phyloP scores from a whole-genome alignment of 768 basidiomycete genomes.

The Calvatia gigantea region DNA sequence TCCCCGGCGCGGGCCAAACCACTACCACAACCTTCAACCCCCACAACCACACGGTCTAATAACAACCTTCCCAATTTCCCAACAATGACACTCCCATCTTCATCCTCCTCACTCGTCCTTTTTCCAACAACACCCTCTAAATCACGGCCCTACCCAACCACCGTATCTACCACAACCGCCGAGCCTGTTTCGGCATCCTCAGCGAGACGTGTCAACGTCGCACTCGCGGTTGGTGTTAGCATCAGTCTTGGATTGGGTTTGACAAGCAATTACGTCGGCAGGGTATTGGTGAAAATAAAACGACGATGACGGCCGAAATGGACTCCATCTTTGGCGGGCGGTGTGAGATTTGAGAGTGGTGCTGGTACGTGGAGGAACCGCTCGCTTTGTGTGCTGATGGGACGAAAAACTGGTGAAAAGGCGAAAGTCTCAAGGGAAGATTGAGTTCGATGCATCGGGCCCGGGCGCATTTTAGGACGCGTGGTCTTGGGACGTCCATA shows the following conservation, averaged over 20 bases:
- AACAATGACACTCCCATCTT: constrained; percentile 10
- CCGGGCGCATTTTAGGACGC: too few relatives aligned
- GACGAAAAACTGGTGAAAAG: too few relatives aligned
- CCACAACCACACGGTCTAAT: not conserved
- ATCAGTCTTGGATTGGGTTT: constrained; percentile 7
- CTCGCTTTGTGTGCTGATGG: too few relatives aligned
- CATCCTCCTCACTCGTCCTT: constrained; percentile 5
- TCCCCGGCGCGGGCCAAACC: not conserved
- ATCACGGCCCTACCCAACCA: not conserved
- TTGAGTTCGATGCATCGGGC: too few relatives aligned
- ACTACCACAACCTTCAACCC: not conserved
- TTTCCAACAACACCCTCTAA: not conserved
- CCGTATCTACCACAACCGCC: not conserved
- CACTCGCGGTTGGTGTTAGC: constrained; percentile 7
- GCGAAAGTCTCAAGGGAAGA: too few relatives aligned
- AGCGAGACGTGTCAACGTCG: not conserved
- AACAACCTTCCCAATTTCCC: constrained; percentile 2
- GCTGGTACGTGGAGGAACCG: too few relatives aligned
- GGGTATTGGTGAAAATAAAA: constrained; percentile 4
- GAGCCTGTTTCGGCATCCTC: not conserved
- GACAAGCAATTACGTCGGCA: not conserved
- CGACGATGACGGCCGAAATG: not conserved
- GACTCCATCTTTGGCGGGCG: not conserved
- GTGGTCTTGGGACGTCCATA: too few relatives aligned
- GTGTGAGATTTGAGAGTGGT: too few relatives aligned